These are phyloP conservation scores for Colletotrichum cereale DNA, from an alignment of 2,329 filamentous ascomycete genomes.

Conservation along the genomic window DNA sequence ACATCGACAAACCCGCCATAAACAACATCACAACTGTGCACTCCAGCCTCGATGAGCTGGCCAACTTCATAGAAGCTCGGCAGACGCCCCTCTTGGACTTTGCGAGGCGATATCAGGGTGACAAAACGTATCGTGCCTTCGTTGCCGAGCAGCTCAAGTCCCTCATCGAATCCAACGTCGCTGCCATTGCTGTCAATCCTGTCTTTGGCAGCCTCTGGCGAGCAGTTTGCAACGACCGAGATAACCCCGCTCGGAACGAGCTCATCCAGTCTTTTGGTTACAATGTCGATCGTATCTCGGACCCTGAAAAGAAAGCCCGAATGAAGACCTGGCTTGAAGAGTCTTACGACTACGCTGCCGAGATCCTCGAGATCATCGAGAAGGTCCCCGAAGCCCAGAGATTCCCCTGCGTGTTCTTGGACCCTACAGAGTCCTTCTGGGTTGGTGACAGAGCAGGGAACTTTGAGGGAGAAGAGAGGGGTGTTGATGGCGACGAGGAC, in stretches of 20 bases:
- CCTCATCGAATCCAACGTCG: constrained; percentile 59
- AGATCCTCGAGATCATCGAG: constrained; percentile 55
- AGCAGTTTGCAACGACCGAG: constrained; percentile 60
- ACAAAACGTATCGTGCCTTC: constrained; percentile 53
- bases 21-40: constrained; percentile 39
- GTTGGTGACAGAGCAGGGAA: not conserved
- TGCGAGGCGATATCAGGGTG: constrained; percentile 55
- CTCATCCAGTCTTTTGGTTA: constrained; percentile 58
- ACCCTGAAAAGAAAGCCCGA: constrained; percentile 49
- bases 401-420: constrained; percentile 63
- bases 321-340: constrained; percentile 64
- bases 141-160: constrained; percentile 54
- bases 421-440: constrained; percentile 59
- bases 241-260: constrained; percentile 54
- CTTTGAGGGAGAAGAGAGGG: not conserved
- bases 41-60: constrained; percentile 44
- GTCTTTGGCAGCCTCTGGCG: constrained; percentile 65
- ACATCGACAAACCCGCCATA: not conserved
- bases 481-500: constrained; percentile 42
- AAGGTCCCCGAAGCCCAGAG: constrained; percentile 52
- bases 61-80: constrained; percentile 43
- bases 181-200: constrained; percentile 60
- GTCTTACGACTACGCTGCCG: constrained; percentile 62
- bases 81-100: constrained; percentile 49
- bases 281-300: constrained; percentile 52